Conservation (phyloP, 768 basidiomycete genomes). For the Suillus alpinus region DNA sequence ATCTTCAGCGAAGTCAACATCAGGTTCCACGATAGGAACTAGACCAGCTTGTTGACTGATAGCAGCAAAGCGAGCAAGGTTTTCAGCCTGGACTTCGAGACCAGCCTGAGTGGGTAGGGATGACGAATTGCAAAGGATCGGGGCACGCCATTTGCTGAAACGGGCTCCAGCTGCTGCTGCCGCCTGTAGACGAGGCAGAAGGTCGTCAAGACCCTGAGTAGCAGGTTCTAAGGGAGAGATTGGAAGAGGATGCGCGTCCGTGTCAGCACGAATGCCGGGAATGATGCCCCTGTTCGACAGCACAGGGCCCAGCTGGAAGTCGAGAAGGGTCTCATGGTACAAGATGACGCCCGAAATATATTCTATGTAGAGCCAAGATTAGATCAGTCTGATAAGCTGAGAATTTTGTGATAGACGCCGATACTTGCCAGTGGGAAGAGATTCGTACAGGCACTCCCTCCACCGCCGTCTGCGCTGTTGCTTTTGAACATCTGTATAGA, state of each 20-base stretch:
- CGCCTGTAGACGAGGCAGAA: conserved; percentile 40
- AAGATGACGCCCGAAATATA: conserved; percentile 52
- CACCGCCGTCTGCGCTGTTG: conserved; percentile 40
- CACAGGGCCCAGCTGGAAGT: conserved; percentile 46
- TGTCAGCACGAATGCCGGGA: conserved; percentile 49
- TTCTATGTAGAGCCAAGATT: conserved; percentile 25
- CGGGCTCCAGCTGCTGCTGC: conserved; percentile 44
- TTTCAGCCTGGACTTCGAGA: conserved; percentile 46
- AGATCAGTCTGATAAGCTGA: neutral
- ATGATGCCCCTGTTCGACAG: conserved; percentile 46
- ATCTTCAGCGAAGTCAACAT: conserved; percentile 49
- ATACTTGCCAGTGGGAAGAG: conserved; percentile 37
- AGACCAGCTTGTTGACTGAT: conserved; percentile 50
- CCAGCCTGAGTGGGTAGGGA: conserved; percentile 40
- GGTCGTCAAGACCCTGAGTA: conserved; percentile 48
- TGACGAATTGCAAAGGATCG: conserved; percentile 42
- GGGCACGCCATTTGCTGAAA: conserved; percentile 52
- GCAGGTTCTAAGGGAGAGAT: conserved; percentile 43
- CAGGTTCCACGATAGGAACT: conserved; percentile 53
- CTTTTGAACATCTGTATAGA: conserved; percentile 34
- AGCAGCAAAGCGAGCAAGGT: conserved; percentile 45
- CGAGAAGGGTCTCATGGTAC: conserved; percentile 46
- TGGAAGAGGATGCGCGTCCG: conserved; percentile 45
- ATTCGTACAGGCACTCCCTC: conserved; percentile 43
- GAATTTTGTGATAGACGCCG: neutral